Evolutionary conservation across 176 grass and related monocot species (phyloP), one percentile per base, ranked within the genome.

Genomic region (Aegilops speltoides): DNA sequence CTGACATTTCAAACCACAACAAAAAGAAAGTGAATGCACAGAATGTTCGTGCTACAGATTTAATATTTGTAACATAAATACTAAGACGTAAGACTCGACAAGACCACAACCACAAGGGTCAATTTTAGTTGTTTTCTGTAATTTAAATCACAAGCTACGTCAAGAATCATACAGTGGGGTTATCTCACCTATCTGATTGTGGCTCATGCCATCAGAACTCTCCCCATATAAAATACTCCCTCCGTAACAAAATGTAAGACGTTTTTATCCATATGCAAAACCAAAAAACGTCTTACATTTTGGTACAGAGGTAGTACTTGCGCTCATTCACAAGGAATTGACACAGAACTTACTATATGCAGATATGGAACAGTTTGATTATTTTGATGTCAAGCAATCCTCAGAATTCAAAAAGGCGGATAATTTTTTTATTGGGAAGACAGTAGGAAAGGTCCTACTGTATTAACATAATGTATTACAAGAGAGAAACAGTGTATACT

Each of bases 71-170:
- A 76, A 36, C 9, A 52, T 52, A 52, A 6, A 12, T 87, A 32
- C 38, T 13, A 84, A 68, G n/a, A 61, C 19, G 7, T 5, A 37
- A 74, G 43, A 45, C 7, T 64, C 48, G 4, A 52, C 48, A 52
- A 52, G 48, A 52, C 48, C 48, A 52, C 48, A 52, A 52, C 15
- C 7, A 79, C 14, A 22, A 25, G 5, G 29, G 73, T 64, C 43
- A 54, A 86, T 57, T 73, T 75, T 29, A 80, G 85, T 80, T 87
- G 37, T 52, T 43, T 73, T 23, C 13, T 45, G 26, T 20, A 41
- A 32, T 84, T 60, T 13, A 75, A 23, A 26, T 9, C 19, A 74
- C 60, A 45, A 75, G 45, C 60, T 87, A 5, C 68, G 73, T 68
- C 20, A 57, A 76, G 33, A 40, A 64, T 71, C 28, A 45, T 10